Evolutionary conservation across 2,329 filamentous ascomycete genomes (phyloP).

Genomic region (Penicillium carneum): DNA sequence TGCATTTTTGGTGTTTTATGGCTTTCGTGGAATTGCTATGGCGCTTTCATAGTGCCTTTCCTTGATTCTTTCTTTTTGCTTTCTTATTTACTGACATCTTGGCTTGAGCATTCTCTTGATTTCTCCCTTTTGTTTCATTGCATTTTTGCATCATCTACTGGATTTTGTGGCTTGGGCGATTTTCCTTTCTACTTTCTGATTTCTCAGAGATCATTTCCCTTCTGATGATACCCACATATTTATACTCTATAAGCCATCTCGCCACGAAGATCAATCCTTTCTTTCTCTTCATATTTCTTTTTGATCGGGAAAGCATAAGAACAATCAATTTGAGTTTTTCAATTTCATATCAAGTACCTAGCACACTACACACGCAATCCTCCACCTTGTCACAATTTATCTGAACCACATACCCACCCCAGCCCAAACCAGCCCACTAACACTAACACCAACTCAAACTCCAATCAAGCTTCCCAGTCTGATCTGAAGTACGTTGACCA

Average conservation of each 20-base stretch:
- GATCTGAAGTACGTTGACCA: conserved; percentile 6
- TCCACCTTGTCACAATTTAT: not conserved
- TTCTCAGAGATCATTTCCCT: conserved; percentile 21
- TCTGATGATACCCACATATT: conserved; percentile 46
- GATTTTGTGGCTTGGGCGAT: conserved; percentile 8
- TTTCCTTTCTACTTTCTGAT: conserved; percentile 17
- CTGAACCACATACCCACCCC: not conserved
- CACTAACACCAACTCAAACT: not conserved
- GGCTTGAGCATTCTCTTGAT: conserved; percentile 14
- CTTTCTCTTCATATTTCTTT: not conserved
- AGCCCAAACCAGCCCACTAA: not conserved
- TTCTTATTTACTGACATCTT: conserved; percentile 10
- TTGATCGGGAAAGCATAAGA: not conserved
- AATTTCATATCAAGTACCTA: not conserved
- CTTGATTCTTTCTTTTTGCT: conserved; percentile 6
- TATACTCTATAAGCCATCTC: conserved; percentile 20
- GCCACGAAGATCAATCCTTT: conserved; percentile 15
- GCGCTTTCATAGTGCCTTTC: not conserved
- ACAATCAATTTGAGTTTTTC: conserved; percentile 1
- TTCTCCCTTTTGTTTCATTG: conserved; percentile 21
- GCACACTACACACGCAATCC: not conserved
- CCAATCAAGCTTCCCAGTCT: conserved; percentile 25
- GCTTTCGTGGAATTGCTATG: not conserved
- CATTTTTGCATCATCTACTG: conserved; percentile 18
- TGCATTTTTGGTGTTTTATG: conserved; percentile 10